Base-by-base conservation (phyloP, 805 yeast species). In the Kodamaea kakaduensis region DNA sequence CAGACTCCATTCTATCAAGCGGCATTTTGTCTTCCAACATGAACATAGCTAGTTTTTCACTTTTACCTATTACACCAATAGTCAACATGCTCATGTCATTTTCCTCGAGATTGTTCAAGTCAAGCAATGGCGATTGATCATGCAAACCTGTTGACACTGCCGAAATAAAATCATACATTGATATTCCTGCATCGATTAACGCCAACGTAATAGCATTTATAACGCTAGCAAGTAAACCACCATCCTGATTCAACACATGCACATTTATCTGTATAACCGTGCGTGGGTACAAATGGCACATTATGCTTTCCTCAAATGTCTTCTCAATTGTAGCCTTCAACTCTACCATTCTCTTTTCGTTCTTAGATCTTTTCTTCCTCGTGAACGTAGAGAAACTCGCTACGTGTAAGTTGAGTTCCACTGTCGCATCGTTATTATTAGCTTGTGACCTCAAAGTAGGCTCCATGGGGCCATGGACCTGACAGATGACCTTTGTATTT, bases 141-240 rank as follows among this genome's bases (percentile, higher is more conserved):
- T 77, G 80, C 14, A 85, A 59, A 0, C 97, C 97, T 4, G 88
- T 84, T 18, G 82, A 73, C 10, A 86, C 74, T 1, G 95, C 78
- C 37, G 87, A 75, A 10, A 90, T 82, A 54, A 86, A 89, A 55
- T 93, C 97, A 52, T 82, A 84, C 82, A 93, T 81, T 4, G 96
- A 83, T 30, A 93, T 81, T 32, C 97, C 97, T 2, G 97, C 97
- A 60, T 93, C 97, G 21, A 93, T 78, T 28, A 93, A 67, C 0
- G 96, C 97, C 48, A 93, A 64, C 1, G 96, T 86, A 27, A 85
- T 75, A 7, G 97, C 85, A 54, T 93, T 93, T 27, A 86, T 71
- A 45, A 93, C 77, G 1, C 84, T 71, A 0, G 95, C 76, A 44
- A 90, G 58, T 17, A 90, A 54, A 0, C 95, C 95, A 24, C 98